A percentile compares a stretch with the other conserved stretches of the same genome.
These are phyloP conservation scores for Phyllosticta ampelicida DNA, from an alignment of 2,329 filamentous ascomycete genomes.

Conservation along the genomic window DNA sequence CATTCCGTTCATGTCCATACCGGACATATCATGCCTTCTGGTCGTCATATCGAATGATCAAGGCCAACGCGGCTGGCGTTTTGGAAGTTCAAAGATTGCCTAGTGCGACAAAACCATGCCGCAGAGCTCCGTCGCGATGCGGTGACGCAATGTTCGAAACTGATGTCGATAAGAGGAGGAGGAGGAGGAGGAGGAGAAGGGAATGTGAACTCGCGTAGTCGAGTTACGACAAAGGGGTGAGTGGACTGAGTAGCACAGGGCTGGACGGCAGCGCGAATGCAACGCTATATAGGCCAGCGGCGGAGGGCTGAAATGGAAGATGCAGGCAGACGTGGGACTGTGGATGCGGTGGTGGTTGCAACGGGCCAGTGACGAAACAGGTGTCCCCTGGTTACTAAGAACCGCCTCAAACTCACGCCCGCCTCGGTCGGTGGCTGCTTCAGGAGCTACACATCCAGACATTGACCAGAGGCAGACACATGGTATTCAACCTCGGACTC, in stretches of 20 bases:
- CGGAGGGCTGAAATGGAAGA: neutral
- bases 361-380: neutral
- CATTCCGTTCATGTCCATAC: constrained; percentile 23
- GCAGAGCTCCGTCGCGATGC: neutral
- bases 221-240: neutral
- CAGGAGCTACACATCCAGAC: neutral
- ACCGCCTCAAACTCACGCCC: neutral
- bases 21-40: constrained; percentile 14
- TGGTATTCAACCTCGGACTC: neutral
- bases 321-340: neutral
- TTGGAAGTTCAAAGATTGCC: neutral
- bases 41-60: neutral
- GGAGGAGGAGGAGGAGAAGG: neutral
- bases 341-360: neutral
- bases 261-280: neutral
- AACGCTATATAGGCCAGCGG: neutral
- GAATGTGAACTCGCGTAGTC: neutral
- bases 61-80: neutral
- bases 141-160: neutral
- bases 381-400: neutral
- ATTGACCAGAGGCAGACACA: neutral
- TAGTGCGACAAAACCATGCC: neutral
- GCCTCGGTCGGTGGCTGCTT: neutral
- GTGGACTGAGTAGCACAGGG: neutral
- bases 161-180: neutral